These are phyloP conservation scores for Amaranthus hypochondriacus DNA, from an alignment of 148 eudicot species.

Conservation along the genomic window DNA sequence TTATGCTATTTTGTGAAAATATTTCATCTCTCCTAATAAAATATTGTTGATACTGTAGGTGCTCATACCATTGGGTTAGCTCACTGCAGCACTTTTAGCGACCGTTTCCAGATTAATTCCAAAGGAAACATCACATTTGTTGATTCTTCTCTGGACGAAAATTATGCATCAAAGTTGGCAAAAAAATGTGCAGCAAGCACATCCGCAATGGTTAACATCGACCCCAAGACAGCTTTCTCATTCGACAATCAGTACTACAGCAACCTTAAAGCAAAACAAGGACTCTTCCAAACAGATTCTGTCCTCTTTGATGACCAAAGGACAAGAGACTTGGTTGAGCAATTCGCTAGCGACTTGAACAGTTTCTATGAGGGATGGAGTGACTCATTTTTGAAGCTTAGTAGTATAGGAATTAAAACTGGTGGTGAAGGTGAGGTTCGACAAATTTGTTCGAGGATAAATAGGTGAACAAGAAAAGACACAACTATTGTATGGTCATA, in stretches of 20 bases:
- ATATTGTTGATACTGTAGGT: constrained; percentile 33
- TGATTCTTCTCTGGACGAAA: constrained; percentile 48
- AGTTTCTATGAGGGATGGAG: constrained; percentile 45
- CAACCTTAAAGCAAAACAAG: constrained; percentile 39
- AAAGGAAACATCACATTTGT: constrained; percentile 45
- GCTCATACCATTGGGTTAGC: constrained; percentile 81
- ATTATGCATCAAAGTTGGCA: constrained; percentile 41
- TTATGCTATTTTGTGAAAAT: no score
- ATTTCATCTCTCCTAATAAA: no score
- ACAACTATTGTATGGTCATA: neutral
- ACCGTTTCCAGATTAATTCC: constrained; percentile 41
- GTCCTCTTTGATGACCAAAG: constrained; percentile 37
- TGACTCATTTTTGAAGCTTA: constrained; percentile 47
- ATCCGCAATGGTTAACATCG: constrained; percentile 38
- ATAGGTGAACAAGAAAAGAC: constrained; percentile 18
- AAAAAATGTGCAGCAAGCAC: constrained; percentile 36
- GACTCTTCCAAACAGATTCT: constrained; percentile 65
- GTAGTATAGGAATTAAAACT: constrained; percentile 42
- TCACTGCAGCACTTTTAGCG: constrained; percentile 56
- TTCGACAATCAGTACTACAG: constrained; percentile 63
- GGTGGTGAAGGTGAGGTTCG: constrained; percentile 55
- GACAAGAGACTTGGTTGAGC: constrained; percentile 38
- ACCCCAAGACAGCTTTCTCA: constrained; percentile 44
- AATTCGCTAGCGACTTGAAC: constrained; percentile 37
- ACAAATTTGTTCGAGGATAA: constrained; percentile 40